phyloP scores from a whole-genome alignment of 306 rosid species.

The Dryas alaskensis region DNA sequence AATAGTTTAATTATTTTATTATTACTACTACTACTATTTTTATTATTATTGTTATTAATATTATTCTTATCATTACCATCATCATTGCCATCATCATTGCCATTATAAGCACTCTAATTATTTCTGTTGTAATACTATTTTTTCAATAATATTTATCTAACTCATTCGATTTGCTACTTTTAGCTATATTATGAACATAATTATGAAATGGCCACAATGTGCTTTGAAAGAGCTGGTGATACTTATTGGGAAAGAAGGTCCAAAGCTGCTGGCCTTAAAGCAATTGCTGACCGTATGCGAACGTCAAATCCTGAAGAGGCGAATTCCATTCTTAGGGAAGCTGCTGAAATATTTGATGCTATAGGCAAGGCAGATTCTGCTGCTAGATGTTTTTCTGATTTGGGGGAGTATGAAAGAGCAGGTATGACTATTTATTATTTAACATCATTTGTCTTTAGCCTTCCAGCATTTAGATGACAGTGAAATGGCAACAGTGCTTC shows the following conservation, averaged over 20 bases:
- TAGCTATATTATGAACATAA: constrained; percentile 63
- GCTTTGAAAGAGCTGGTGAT: constrained; percentile 77
- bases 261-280: constrained; percentile 63
- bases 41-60: no score
- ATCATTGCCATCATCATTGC: no score
- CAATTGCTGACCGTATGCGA: constrained; percentile 45
- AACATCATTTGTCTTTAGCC: background rate
- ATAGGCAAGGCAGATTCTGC: constrained; percentile 61
- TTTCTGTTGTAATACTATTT: background rate
- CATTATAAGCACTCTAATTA: no score
- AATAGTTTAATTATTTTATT: no score
- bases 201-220: constrained; percentile 69
- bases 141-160: background rate
- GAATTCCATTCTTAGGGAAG: constrained; percentile 60
- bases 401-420: constrained; percentile 64
- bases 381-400: constrained; percentile 62
- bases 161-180: background rate
- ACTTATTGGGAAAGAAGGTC: constrained; percentile 68
- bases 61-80: no score
- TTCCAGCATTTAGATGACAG: background rate
- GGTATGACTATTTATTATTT: constrained; percentile 36
- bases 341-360: constrained; percentile 65
- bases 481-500: no score
- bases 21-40: no score
- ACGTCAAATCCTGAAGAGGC: constrained; percentile 44